Percentiles rank a stretch among this genome's conserved stretches.
Conservation (phyloP, 2,329 filamentous ascomycete genomes). For the Colletotrichum destructivum region DNA sequence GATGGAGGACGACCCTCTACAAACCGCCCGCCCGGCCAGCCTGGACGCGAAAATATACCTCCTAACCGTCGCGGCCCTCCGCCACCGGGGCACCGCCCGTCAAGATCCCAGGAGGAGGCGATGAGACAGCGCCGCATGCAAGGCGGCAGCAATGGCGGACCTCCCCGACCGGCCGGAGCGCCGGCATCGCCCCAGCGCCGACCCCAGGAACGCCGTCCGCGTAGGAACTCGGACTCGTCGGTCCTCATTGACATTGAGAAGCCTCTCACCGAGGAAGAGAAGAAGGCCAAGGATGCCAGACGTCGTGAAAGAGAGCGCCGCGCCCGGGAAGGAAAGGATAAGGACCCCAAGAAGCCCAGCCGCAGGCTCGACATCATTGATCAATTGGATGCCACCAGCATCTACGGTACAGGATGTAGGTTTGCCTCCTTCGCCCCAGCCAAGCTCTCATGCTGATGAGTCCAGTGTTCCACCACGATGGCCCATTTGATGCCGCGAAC, state of each 20-base stretch:
- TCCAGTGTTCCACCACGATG: conserved; percentile 95
- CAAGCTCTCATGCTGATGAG: conserved; percentile 19
- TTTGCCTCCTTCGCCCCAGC: conserved; percentile 47
- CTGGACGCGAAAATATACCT: conserved; percentile 63
- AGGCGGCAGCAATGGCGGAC: conserved; percentile 53
- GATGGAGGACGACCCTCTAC: conserved; percentile 50
- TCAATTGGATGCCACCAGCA: conserved; percentile 95
- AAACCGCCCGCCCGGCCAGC: conserved; percentile 57
- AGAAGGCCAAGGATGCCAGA: conserved; percentile 62
- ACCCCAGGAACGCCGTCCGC: conserved; percentile 64
- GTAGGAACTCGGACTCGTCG: conserved; percentile 87
- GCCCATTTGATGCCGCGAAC: conserved; percentile 96
- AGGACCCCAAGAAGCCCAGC: conserved; percentile 63
- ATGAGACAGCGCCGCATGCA: conserved; percentile 63
- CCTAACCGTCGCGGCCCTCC: conserved; percentile 60
- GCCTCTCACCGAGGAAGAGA: conserved; percentile 72
- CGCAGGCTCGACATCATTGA: conserved; percentile 89
- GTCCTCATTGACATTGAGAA: conserved; percentile 71
- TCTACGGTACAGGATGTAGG: conserved; percentile 92
- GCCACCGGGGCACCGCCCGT: conserved; percentile 70
- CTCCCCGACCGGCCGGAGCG: conserved; percentile 51
- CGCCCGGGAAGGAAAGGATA: conserved; percentile 65
- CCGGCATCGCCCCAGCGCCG: conserved; percentile 58
- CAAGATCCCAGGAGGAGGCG: conserved; percentile 78
- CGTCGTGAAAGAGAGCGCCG: conserved; percentile 69